phyloP scores from a whole-genome alignment of 2,329 filamentous ascomycete species.

The Stemphylium beticola region DNA sequence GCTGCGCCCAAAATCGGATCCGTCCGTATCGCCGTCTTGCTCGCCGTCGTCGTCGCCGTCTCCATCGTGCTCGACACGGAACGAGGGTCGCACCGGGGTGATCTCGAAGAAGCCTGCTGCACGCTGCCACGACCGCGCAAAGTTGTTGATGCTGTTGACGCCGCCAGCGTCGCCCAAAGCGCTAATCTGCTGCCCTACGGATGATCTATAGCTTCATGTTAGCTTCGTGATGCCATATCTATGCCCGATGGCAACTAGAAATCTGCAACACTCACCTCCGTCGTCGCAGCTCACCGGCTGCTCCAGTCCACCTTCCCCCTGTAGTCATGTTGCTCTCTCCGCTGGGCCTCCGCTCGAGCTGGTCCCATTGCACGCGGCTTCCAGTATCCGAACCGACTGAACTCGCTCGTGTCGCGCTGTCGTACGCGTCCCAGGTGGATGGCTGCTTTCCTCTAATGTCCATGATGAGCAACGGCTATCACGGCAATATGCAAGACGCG shows the following conservation, averaged over 20 bases:
- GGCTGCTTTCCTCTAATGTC: constrained; percentile 51
- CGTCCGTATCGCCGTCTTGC: constrained; percentile 37
- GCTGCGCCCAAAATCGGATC: constrained; percentile 39
- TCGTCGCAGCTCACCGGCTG: constrained; percentile 41
- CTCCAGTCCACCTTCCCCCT: constrained; percentile 28
- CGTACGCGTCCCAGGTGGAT: constrained; percentile 55
- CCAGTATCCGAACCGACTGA: constrained; percentile 49
- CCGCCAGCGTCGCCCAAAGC: constrained; percentile 75
- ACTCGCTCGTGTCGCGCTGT: constrained; percentile 47
- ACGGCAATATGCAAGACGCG: constrained; percentile 2
- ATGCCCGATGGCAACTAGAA: neutral
- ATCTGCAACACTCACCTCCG: constrained; percentile 44
- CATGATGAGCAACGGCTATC: constrained; percentile 32
- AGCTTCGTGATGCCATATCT: neutral
- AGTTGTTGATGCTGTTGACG: constrained; percentile 92
- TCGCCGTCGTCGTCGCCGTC: constrained; percentile 38
- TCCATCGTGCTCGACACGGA: constrained; percentile 59
- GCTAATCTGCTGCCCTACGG: constrained; percentile 58
- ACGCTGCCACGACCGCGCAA: constrained; percentile 89
- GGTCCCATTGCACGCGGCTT: constrained; percentile 49
- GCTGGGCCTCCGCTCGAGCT: constrained; percentile 40
- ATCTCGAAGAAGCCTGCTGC: constrained; percentile 89
- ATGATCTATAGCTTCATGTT: constrained; percentile 46
- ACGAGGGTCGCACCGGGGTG: constrained; percentile 77
- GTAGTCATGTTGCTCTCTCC: constrained; percentile 37